Evolutionary conservation across 345 rosid species (phyloP).

Genomic region (Hirschfeldia incana): DNA sequence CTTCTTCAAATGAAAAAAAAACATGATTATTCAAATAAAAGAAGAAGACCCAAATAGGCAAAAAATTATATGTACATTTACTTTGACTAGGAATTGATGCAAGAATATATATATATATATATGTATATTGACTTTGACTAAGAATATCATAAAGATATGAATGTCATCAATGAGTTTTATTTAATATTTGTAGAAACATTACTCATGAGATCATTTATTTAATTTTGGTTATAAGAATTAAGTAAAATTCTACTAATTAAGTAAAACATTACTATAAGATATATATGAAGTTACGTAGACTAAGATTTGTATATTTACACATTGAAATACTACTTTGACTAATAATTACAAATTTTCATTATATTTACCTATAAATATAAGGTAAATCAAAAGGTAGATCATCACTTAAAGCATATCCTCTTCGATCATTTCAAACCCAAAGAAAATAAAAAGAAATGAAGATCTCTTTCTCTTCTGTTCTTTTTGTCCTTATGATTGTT

Average conservation of each 20-base stretch:
- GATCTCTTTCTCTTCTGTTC: not conserved
- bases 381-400: not conserved
- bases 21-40: slow-evolving; percentile 40
- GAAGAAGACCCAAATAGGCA: slow-evolving; percentile 46
- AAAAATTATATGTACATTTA: no score
- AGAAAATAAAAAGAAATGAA: not conserved
- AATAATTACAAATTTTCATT: not conserved
- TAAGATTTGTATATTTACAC: not conserved
- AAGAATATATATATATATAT: no score
- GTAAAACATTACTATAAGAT: no score
- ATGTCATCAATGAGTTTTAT: no score
- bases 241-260: no score
- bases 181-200: no score
- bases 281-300: not conserved
- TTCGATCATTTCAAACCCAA: not conserved
- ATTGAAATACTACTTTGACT: not conserved
- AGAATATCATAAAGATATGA: no score
- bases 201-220: no score
- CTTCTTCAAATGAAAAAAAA: slow-evolving; percentile 27
- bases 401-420: not conserved
- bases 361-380: not conserved
- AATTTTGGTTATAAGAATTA: no score
- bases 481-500: not conserved
- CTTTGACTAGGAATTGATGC: no score
- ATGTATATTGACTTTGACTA: no score